Conservation (phyloP, 495 filamentous ascomycete species). For the Penicillium roqueforti region DNA sequence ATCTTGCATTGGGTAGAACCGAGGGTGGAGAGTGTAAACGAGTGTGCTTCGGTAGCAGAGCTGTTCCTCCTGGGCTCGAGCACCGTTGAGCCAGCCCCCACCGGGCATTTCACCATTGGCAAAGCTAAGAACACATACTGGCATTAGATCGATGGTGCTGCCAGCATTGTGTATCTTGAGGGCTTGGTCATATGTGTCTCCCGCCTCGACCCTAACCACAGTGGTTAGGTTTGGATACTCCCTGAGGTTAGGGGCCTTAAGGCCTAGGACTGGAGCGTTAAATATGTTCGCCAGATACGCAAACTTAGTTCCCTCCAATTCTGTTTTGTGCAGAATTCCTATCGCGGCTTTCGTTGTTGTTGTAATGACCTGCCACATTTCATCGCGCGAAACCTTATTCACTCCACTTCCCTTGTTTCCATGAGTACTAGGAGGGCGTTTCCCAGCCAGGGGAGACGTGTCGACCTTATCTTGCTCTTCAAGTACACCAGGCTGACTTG, state of each 20-base stretch:
- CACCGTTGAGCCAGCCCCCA: constrained; percentile 54
- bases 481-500: too few relatives aligned
- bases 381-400: neutral
- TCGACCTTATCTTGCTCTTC: too few relatives aligned
- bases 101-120: constrained; percentile 50
- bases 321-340: neutral
- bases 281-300: neutral
- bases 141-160: constrained; percentile 17
- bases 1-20: constrained; percentile 54
- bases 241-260: constrained; percentile 1
- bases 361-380: neutral
- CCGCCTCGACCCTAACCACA: constrained; percentile 40
- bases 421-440: neutral
- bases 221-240: constrained; percentile 15
- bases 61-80: constrained; percentile 60
- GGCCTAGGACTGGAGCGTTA: constrained; percentile 6
- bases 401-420: neutral
- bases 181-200: constrained; percentile 51
- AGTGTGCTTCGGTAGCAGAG: constrained; percentile 63
- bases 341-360: neutral
- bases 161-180: constrained; percentile 30
- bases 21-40: constrained; percentile 43
- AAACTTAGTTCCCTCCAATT: constrained; percentile 8
- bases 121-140: constrained; percentile 58
- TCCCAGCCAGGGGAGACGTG: neutral